Conservation (phyloP, 495 filamentous ascomycete genomes). For the Neurospora sp. region DNA sequence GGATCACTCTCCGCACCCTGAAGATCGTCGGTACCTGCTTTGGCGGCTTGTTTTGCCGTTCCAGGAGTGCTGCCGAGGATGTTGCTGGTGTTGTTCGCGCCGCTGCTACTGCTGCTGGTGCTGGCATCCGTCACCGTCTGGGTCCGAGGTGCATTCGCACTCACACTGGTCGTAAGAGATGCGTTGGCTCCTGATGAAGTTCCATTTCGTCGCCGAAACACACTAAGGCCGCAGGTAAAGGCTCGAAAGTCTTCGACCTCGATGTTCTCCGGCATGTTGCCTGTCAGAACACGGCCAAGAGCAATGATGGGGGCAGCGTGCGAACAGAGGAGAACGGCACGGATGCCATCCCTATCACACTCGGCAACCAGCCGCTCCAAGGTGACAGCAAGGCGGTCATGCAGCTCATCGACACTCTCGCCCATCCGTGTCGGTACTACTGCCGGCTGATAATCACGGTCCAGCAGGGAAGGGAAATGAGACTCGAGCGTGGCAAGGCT, state of each 20-base stretch:
- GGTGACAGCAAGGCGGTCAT: constrained; percentile 65
- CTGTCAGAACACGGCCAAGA: constrained; percentile 71
- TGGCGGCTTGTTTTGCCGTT: constrained; percentile 8
- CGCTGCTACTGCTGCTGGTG: background rate
- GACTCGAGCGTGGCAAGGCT: constrained; percentile 41
- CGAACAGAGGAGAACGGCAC: constrained; percentile 70
- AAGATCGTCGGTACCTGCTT: constrained; percentile 24
- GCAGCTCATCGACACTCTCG: constrained; percentile 67
- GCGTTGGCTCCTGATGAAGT: background rate
- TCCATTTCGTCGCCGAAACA: constrained; percentile 26
- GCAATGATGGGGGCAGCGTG: constrained; percentile 86
- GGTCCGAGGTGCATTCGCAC: background rate
- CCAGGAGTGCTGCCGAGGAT: constrained; percentile 5
- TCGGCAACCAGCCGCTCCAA: constrained; percentile 59
- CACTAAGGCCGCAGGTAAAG: constrained; percentile 75
- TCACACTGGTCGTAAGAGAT: background rate
- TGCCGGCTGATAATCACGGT: constrained; percentile 43
- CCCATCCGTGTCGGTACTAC: constrained; percentile 59
- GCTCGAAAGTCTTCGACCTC: constrained; percentile 69
- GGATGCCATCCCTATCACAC: constrained; percentile 53
- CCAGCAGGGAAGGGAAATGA: constrained; percentile 54
- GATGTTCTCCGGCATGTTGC: constrained; percentile 56
- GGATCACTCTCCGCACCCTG: constrained; percentile 6
- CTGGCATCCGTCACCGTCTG: background rate
- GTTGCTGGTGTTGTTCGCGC: background rate